phyloP scores from a whole-genome alignment of 2,329 filamentous ascomycete genomes.

The Aspergillus pseudoviridinutans region DNA sequence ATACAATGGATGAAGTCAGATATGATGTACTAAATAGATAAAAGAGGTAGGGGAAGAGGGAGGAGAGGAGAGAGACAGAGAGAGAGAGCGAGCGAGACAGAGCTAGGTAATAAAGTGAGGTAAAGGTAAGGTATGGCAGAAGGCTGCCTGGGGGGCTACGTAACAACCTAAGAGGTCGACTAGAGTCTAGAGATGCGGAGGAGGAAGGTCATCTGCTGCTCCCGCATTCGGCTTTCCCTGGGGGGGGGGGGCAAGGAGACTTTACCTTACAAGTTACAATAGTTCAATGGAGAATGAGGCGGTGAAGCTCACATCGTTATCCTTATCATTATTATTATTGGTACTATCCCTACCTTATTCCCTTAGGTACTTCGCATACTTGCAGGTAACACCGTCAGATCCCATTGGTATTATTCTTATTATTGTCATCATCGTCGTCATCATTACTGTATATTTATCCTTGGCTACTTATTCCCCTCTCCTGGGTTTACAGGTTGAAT shows the following conservation, averaged over 20 bases:
- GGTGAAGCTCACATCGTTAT: conserved; percentile 17
- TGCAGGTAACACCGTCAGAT: background rate
- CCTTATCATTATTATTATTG: background rate
- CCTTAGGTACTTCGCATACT: background rate
- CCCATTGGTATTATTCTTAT: background rate
- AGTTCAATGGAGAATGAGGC: conserved; percentile 13
- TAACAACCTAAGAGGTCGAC: too few relatives aligned
- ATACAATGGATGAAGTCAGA: background rate
- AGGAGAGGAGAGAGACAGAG: conserved; percentile 1
- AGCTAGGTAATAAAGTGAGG: conserved; percentile 11
- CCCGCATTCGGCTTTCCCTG: conserved; percentile 8
- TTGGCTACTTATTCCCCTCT: too few relatives aligned
- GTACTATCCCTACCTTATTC: background rate
- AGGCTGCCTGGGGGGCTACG: conserved; percentile 7
- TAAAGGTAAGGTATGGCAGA: background rate
- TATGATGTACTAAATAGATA: background rate
- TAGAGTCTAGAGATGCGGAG: background rate
- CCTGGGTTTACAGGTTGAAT: background rate
- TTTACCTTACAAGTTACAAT: too few relatives aligned
- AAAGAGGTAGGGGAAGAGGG: background rate
- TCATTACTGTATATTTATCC: background rate
- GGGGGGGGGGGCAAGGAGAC: too few relatives aligned
- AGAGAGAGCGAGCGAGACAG: background rate
- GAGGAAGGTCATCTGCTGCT: conserved; percentile 11
- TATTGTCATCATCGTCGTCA: background rate